phyloP scores from a whole-genome alignment of 352 stramenopile species.

The Plasmopara viticola region DNA sequence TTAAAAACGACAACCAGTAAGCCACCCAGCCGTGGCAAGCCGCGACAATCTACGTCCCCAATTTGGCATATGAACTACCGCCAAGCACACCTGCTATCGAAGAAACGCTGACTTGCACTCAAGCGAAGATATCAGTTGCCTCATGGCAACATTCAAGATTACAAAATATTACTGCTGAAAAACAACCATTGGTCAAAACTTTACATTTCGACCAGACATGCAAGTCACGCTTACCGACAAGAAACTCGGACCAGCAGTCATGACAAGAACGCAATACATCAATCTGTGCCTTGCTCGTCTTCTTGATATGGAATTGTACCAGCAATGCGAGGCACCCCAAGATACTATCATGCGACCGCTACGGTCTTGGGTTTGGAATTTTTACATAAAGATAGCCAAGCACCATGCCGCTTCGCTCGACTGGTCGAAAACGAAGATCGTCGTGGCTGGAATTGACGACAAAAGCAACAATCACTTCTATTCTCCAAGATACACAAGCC shows the following conservation, averaged over 20 bases:
- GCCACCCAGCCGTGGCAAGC: not conserved
- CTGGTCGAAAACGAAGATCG: not conserved
- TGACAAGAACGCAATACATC: not conserved
- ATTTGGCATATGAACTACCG: not conserved
- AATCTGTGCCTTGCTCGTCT: not conserved
- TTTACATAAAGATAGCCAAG: not conserved
- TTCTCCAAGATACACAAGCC: not conserved
- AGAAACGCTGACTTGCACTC: not conserved
- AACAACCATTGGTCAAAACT: not conserved
- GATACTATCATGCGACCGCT: not conserved
- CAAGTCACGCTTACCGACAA: not conserved
- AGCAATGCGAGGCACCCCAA: not conserved
- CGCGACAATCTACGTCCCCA: not conserved
- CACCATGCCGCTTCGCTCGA: not conserved
- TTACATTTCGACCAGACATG: not conserved
- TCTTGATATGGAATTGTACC: not conserved
- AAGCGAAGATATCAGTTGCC: not conserved
- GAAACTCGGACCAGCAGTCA: not conserved
- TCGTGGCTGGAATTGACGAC: not conserved
- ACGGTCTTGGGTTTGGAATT: not conserved
- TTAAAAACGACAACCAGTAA: not conserved
- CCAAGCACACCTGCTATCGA: not conserved
- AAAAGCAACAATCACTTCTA: not conserved
- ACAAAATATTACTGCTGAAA: not conserved
- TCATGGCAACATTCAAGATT: not conserved